phyloP scores from a whole-genome alignment of 2,329 filamentous ascomycete species.

The Fusarium luffae region DNA sequence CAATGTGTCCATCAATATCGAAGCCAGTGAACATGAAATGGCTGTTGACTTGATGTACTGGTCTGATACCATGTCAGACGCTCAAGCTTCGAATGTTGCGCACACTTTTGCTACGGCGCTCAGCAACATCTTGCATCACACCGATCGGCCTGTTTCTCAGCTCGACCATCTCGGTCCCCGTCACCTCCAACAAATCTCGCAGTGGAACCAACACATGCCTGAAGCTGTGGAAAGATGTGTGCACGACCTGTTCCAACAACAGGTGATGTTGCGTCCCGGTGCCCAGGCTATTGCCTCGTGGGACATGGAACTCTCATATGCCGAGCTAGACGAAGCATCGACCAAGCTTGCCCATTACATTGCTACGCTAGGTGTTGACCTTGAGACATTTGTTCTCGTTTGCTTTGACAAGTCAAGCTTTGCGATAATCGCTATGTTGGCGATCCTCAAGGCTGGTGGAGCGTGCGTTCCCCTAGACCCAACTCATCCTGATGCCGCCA shows the following conservation, averaged over 20 bases:
- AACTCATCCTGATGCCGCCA: constrained; percentile 36
- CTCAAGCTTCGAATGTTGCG: constrained; percentile 34
- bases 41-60: constrained; percentile 42
- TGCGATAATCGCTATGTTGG: constrained; percentile 31
- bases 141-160: constrained; percentile 7
- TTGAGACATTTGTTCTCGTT: constrained; percentile 15
- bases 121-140: constrained; percentile 30
- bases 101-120: constrained; percentile 31
- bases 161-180: constrained; percentile 21
- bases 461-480: constrained; percentile 28
- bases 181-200: background rate
- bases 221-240: constrained; percentile 21
- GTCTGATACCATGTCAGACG: constrained; percentile 34
- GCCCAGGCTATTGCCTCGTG: constrained; percentile 32
- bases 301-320: constrained; percentile 33
- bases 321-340: constrained; percentile 28
- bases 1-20: constrained; percentile 38
- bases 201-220: constrained; percentile 26
- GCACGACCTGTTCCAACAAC: constrained; percentile 26
- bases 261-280: background rate
- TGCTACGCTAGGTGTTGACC: background rate
- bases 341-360: constrained; percentile 24
- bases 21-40: constrained; percentile 33
- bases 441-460: constrained; percentile 34
- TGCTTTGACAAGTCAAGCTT: constrained; percentile 37